Evolutionary conservation across 805 yeast species (phyloP).

Genomic region (Maudiozyma bulderi): DNA sequence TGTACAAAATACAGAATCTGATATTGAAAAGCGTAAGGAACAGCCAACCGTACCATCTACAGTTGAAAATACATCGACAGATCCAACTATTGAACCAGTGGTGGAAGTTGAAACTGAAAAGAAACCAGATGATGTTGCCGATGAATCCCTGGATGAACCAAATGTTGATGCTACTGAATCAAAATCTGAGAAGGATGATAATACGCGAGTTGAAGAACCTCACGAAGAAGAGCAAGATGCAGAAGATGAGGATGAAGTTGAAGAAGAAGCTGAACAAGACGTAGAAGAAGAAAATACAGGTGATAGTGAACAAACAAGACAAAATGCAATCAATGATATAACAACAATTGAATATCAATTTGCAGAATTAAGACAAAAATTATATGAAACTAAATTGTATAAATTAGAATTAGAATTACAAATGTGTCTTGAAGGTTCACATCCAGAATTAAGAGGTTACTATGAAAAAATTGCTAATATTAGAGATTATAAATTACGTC

Average conservation of each 20-base stretch:
- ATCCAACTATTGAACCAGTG: background rate
- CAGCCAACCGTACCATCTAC: too few relatives aligned
- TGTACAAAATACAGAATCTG: too few relatives aligned
- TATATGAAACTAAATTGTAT: constrained; percentile 74
- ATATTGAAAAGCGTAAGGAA: too few relatives aligned
- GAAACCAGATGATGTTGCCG: background rate
- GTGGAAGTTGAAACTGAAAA: background rate
- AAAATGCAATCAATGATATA: constrained; percentile 43
- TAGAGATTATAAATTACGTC: constrained; percentile 56
- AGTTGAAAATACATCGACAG: too few relatives aligned
- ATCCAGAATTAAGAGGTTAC: constrained; percentile 76
- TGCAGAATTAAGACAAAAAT: constrained; percentile 73
- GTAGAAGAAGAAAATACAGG: constrained; percentile 9
- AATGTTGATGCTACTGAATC: constrained; percentile 6
- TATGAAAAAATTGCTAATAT: constrained; percentile 62
- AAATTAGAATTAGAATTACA: constrained; percentile 74
- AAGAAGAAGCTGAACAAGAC: constrained; percentile 1
- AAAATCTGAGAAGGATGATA: constrained; percentile 14
- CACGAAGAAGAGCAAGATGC: constrained; percentile 15
- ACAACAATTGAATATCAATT: constrained; percentile 77
- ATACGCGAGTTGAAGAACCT: constrained; percentile 3
- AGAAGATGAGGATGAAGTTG: constrained; percentile 9
- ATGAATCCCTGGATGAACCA: background rate
- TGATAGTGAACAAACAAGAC: constrained; percentile 23
- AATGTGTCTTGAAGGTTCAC: constrained; percentile 80